Base-by-base conservation (phyloP, 441 rosid genomes). In the Erysimum cheiri region DNA sequence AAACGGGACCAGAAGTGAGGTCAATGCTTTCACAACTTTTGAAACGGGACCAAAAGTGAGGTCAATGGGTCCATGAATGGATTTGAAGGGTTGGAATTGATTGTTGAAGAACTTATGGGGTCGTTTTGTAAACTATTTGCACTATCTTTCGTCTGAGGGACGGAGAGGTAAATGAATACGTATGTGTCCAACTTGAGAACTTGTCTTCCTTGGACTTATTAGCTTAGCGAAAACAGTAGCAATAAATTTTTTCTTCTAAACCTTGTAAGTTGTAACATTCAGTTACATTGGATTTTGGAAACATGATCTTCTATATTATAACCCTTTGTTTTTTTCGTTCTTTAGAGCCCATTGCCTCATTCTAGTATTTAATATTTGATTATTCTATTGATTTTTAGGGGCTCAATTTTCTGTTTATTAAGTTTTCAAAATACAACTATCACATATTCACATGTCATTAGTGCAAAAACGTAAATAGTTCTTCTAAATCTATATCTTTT, bases 1-100 rank as follows among this genome's bases (percentile, higher is more conserved):
- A 32, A 69, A 43, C 55, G 77, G 28, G 80, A 77, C 5, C 59
- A 77, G n/a, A n/a, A n/a, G n/a, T n/a, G n/a, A n/a, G n/a, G n/a
- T n/a, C n/a, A n/a, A n/a, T n/a, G n/a, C n/a, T n/a, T n/a, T n/a
- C n/a, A n/a, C n/a, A n/a, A n/a, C n/a, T n/a, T n/a, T n/a, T n/a
- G n/a, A n/a, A n/a, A n/a, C n/a, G n/a, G n/a, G n/a, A n/a, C n/a
- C n/a, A n/a, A 15, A 44, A 12, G 12, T 47, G 73, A 69, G 15
- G 6, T 35, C 36, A 22, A 33, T 19, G 37, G 3, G 47, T 56
- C 28, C 31, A 33, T 64, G 33, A 29, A 9, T 24, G 22, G 19
- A 22, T 24, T 46, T 14, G 8, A 32, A 12, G 19, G 33, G 48
- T 24, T 64, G 12, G 2, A 44, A 31, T 15, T 62, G 67, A 14